Percentiles rank a stretch among this genome's conserved stretches.
These are phyloP conservation scores for Amylocystis lapponica DNA, from an alignment of 768 basidiomycete genomes.

Conservation along the genomic window DNA sequence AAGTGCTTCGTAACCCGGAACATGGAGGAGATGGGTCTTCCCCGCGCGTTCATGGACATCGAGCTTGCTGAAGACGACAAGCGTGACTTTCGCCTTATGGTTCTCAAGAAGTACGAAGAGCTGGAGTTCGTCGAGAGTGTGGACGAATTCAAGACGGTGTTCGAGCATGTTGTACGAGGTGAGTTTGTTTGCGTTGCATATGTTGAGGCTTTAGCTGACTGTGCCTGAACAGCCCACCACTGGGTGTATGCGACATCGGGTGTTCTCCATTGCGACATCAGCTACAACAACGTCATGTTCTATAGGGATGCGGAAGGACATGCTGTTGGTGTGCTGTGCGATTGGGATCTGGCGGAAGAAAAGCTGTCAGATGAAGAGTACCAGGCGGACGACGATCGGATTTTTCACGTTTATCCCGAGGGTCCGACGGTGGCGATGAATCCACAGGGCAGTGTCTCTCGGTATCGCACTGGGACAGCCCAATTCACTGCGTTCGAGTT, in stretches of 20 bases:
- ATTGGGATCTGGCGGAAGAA: constrained; percentile 22
- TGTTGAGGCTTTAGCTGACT: too few relatives aligned
- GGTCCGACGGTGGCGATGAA: too few relatives aligned
- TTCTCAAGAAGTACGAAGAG: constrained; percentile 15
- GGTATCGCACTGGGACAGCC: constrained; percentile 23
- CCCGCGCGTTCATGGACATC: constrained; percentile 4
- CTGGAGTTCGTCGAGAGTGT: constrained; percentile 18
- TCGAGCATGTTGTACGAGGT: constrained; percentile 29
- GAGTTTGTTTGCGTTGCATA: too few relatives aligned
- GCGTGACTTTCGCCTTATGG: constrained; percentile 15
- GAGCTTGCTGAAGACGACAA: constrained; percentile 1
- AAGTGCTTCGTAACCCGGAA: constrained; percentile 2
- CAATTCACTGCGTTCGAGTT: constrained; percentile 28
- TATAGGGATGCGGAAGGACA: constrained; percentile 3
- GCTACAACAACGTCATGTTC: constrained; percentile 29
- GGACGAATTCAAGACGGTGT: constrained; percentile 23
- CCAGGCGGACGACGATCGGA: not conserved
- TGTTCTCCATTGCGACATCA: constrained; percentile 28
- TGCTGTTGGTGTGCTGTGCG: constrained; percentile 22
- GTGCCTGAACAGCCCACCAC: constrained; percentile 26
- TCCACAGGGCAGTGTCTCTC: constrained; percentile 9
- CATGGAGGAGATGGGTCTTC: constrained; percentile 9
- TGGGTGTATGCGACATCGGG: constrained; percentile 14
- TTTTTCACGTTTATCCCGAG: not conserved
- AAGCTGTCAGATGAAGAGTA: not conserved